Conservation (phyloP, 108 stramenopile species). For the Skeletonema grethae region DNA sequence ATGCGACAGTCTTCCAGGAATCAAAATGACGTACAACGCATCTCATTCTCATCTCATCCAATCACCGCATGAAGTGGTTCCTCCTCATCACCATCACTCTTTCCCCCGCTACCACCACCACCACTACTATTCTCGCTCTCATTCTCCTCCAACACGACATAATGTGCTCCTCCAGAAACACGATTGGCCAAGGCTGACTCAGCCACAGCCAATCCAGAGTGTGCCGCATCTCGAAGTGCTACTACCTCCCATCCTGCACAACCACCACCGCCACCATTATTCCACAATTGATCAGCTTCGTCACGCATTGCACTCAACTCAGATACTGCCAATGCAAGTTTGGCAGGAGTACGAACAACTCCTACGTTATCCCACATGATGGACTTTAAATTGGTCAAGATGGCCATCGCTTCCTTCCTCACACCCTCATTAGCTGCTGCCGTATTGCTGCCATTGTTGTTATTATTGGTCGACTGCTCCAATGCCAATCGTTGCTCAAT, state of each 20-base stretch:
- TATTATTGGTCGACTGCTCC: slow-evolving; percentile 5
- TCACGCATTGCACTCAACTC: slow-evolving; percentile 57
- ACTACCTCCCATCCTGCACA: slow-evolving; percentile 59
- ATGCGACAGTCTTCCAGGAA: no score
- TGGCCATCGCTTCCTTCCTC: slow-evolving; percentile 45
- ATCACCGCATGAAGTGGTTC: slow-evolving; percentile 8
- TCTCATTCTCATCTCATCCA: not conserved
- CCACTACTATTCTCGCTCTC: slow-evolving; percentile 26
- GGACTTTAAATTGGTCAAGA: slow-evolving; percentile 60
- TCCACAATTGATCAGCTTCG: slow-evolving; percentile 63
- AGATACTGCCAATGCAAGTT: slow-evolving; percentile 66
- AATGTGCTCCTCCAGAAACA: slow-evolving; percentile 78
- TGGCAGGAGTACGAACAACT: slow-evolving; percentile 79
- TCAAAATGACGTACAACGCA: no score
- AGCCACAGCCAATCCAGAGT: slow-evolving; percentile 75
- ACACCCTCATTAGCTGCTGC: not conserved
- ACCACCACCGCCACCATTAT: not conserved
- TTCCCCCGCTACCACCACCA: slow-evolving; percentile 10
- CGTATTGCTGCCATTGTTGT: not conserved
- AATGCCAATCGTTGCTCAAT: slow-evolving; percentile 32
- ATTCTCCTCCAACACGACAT: slow-evolving; percentile 46
- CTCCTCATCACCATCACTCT: slow-evolving; percentile 34
- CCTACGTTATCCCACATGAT: slow-evolving; percentile 96
- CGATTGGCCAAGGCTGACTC: slow-evolving; percentile 66
- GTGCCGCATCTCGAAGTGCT: slow-evolving; percentile 80